Percentiles rank a stretch among this genome's conserved stretches.
Evolutionary conservation across 768 basidiomycete species (phyloP).

Genomic region (Mycena belliarum): DNA sequence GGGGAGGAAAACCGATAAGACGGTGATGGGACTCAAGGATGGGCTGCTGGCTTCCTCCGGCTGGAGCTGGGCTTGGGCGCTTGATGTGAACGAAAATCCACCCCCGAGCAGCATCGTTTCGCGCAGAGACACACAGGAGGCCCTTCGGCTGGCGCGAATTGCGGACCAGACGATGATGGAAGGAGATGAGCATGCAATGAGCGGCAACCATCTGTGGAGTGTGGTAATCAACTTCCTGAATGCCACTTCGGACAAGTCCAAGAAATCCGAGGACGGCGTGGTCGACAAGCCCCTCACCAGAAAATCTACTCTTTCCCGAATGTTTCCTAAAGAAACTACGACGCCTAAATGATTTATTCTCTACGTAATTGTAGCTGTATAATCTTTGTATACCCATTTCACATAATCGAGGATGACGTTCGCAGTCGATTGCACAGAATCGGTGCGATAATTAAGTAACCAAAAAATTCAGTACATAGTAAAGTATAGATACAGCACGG

Average conservation of each 20-base stretch:
- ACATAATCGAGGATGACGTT: no score
- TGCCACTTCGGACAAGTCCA: slow-evolving; percentile 44
- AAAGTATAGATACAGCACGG: background rate
- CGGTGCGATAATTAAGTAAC: no score
- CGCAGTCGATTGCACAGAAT: no score
- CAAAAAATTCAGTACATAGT: background rate
- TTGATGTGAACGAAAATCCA: slow-evolving; percentile 77
- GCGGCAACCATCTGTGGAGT: slow-evolving; percentile 74
- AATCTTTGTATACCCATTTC: no score
- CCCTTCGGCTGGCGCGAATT: slow-evolving; percentile 66
- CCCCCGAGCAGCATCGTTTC: slow-evolving; percentile 92
- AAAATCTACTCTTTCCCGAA: slow-evolving; percentile 15
- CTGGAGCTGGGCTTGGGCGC: slow-evolving; percentile 86
- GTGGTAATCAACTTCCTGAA: slow-evolving; percentile 66
- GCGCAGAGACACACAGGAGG: slow-evolving; percentile 84
- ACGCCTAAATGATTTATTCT: background rate
- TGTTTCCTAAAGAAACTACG: slow-evolving; percentile 8
- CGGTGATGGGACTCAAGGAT: slow-evolving; percentile 33
- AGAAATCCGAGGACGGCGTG: slow-evolving; percentile 4
- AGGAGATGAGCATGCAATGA: slow-evolving; percentile 52
- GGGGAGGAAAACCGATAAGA: slow-evolving; percentile 18
- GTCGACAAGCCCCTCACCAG: background rate
- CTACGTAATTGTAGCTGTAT: background rate
- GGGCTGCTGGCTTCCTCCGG: slow-evolving; percentile 46
- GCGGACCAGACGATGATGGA: slow-evolving; percentile 69